Evolutionary conservation across 257 asterid species (phyloP), one percentile per base, ranked within the genome.

Genomic region (Salvia hispanica): DNA sequence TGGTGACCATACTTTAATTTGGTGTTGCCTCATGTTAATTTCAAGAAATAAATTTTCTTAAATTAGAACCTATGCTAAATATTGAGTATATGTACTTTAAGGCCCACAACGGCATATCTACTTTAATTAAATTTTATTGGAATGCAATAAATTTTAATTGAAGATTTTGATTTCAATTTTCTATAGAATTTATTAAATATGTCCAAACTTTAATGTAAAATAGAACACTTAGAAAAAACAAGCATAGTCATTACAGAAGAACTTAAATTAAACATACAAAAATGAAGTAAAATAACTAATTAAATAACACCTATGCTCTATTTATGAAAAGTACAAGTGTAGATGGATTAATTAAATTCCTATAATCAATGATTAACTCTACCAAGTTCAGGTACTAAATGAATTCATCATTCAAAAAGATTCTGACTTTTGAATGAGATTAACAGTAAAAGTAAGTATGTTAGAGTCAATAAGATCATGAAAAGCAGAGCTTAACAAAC

Each of bases 401-500:
- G 8, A 39, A 39, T 39, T 39, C 43, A 6, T 39, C 9, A 39
- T 6, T 14, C 10, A 18, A 18, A 16, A 37, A 16, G 46, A 33
- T 59, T 31, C 64, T 25, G 5, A 14, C 7, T n/a, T 25, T 52
- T 21, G 15, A 15, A 43, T 21, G 10, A 60, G 18, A 21, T 8
- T 6, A 7, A n/a, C 14, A 5, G 13, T 0, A 51, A 52, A 52
- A 54, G 21, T 36, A 21, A 31, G 2, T 25, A 25, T 25, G 31
- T 25, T 25, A 21, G 31, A 25, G 31, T 25, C 31, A 25, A 25
- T 25, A 25, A 25, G 31, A 25, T 10, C 64, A 25, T 62, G 34
- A 62, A 74, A 74, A 68, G 67, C n/a, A 62, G 71, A 25, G 31
- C 31, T 25, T 25, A 25, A 25, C 31, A 25, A 25, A 25, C 31